Percentiles rank a stretch among this genome's conserved stretches.
phyloP scores from a whole-genome alignment of 345 rosid genomes.

The Gossypium herbaceum region DNA sequence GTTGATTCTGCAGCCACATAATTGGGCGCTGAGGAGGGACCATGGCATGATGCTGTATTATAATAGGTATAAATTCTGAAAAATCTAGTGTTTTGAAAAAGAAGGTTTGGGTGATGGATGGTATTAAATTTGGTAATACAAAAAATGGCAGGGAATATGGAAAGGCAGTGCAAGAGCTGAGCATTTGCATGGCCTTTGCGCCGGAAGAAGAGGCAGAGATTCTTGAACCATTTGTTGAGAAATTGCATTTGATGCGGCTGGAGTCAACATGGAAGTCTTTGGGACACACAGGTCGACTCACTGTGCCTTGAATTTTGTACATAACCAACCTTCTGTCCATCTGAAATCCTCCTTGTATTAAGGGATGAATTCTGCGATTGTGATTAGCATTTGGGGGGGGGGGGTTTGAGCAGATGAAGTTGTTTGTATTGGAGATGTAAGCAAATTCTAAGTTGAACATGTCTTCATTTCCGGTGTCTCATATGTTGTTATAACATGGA shows the following conservation, averaged over 20 bases:
- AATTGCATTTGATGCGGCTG: constrained; percentile 71
- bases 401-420: not conserved
- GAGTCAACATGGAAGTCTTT: constrained; percentile 62
- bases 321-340: constrained; percentile 4
- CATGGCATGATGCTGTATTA: constrained; percentile 91
- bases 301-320: constrained; percentile 40
- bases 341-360: not conserved
- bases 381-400: not conserved
- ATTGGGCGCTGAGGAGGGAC: constrained; percentile 82
- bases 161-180: constrained; percentile 84
- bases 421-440: not conserved
- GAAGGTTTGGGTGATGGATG: not conserved
- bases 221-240: constrained; percentile 71
- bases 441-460: not conserved
- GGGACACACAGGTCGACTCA: constrained; percentile 54
- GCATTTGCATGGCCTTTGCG: constrained; percentile 89
- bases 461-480: not conserved
- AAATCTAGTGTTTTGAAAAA: not conserved
- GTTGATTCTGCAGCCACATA: constrained; percentile 80
- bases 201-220: constrained; percentile 67
- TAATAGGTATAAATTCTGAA: constrained; percentile 38
- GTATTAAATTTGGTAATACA: not conserved
- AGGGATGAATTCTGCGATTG: not conserved
- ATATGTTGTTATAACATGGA: not conserved
- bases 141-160: constrained; percentile 51